Evolutionary conservation across 2,329 filamentous ascomycete genomes (phyloP).

Genomic region (Stachybotrys chartarum): DNA sequence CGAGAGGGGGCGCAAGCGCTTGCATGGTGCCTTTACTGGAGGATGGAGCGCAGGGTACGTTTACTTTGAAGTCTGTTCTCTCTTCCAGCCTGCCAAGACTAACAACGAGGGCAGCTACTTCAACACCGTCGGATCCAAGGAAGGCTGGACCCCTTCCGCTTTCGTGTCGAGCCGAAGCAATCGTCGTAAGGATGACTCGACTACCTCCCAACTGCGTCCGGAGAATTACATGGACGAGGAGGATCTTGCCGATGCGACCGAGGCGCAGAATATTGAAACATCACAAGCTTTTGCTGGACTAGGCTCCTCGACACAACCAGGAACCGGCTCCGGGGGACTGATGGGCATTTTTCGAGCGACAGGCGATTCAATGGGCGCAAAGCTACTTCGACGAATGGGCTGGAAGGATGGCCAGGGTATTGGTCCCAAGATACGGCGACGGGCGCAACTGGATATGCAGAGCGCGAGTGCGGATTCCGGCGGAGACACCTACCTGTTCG

Average conservation of each 20-base stretch:
- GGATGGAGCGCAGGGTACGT: conserved; percentile 91
- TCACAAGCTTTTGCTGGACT: conserved; percentile 67
- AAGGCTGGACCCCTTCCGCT: conserved; percentile 89
- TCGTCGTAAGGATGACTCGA: conserved; percentile 57
- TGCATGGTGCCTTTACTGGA: conserved; percentile 95
- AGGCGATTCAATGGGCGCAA: conserved; percentile 81
- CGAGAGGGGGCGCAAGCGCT: conserved; percentile 78
- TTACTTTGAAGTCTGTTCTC: background rate
- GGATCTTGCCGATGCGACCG: conserved; percentile 79
- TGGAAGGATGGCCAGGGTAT: conserved; percentile 94
- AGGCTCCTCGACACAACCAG: conserved; percentile 56
- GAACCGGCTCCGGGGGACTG: conserved; percentile 42
- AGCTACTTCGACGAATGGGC: conserved; percentile 83
- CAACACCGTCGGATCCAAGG: conserved; percentile 96
- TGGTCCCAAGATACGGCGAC: conserved; percentile 74
- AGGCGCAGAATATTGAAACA: conserved; percentile 68
- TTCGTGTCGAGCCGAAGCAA: conserved; percentile 86
- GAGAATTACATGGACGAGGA: conserved; percentile 99
- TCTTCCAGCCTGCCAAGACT: conserved; percentile 2
- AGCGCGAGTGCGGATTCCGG: conserved; percentile 23
- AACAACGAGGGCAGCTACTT: conserved; percentile 60
- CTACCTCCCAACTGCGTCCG: conserved; percentile 55
- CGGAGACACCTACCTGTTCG: conserved; percentile 63
- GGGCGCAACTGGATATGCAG: conserved; percentile 54
- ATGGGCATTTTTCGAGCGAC: conserved; percentile 65